A percentile compares a stretch with the other conserved stretches of the same genome.
These are phyloP conservation scores for Polygonum aviculare DNA, from an alignment of 148 eudicot species.

Conservation along the genomic window DNA sequence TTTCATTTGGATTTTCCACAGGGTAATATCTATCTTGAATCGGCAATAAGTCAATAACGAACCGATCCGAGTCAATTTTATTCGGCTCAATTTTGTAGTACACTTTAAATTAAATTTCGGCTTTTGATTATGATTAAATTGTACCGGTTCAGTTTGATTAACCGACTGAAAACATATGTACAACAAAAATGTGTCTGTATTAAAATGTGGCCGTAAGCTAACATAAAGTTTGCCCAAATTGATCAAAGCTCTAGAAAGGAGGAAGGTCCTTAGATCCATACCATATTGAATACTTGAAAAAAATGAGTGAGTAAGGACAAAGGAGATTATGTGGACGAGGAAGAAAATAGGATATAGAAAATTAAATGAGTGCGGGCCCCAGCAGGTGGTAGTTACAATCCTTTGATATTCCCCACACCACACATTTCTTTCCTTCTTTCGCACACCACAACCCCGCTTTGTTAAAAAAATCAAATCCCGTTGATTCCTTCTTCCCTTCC, in stretches of 20 bases:
- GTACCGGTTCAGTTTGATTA: too few species aligned
- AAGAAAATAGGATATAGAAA: neutral
- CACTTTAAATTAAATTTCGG: too few species aligned
- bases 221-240: neutral
- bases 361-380: neutral
- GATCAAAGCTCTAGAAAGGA: neutral
- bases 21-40: too few species aligned
- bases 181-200: too few species aligned
- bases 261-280: neutral
- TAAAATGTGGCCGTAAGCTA: too few species aligned
- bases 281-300: neutral
- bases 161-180: too few species aligned
- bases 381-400: constrained; percentile 6
- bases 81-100: too few species aligned
- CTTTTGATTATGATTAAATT: too few species aligned
- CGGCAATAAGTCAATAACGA: too few species aligned
- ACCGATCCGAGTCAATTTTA: too few species aligned
- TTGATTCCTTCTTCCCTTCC: neutral
- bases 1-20: too few species aligned
- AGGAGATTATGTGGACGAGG: neutral
- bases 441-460: neutral
- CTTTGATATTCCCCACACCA: constrained; percentile 5
- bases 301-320: neutral
- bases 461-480: neutral
- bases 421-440: constrained; percentile 10